Percentiles rank a stretch among this genome's conserved stretches.
phyloP scores from a whole-genome alignment of 805 yeast species.

The Schizosaccharomyces japonicus region DNA sequence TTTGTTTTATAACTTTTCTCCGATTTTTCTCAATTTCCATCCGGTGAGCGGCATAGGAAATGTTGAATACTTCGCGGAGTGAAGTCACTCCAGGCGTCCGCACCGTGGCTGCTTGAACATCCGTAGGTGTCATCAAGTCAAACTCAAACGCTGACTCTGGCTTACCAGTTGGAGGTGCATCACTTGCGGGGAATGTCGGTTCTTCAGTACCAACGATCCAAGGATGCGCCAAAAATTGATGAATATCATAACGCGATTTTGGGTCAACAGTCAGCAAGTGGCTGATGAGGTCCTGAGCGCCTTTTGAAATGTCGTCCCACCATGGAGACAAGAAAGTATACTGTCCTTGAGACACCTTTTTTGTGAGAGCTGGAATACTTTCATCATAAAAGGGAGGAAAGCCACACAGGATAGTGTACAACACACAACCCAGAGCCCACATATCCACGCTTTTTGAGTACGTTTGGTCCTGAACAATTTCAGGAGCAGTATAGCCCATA shows the following conservation, averaged over 20 bases:
- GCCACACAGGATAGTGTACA: conserved; percentile 82
- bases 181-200: conserved; percentile 12
- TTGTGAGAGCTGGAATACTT: conserved; percentile 45
- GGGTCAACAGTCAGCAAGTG: conserved; percentile 53
- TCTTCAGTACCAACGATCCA: conserved; percentile 30
- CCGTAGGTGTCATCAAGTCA: background rate
- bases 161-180: conserved; percentile 8
- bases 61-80: conserved; percentile 65
- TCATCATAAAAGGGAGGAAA: conserved; percentile 77
- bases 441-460: conserved; percentile 88
- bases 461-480: conserved; percentile 76
- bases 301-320: conserved; percentile 63
- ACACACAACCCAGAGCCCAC: conserved; percentile 96
- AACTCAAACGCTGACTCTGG: conserved; percentile 8
- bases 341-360: conserved; percentile 58
- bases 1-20: conserved; percentile 4
- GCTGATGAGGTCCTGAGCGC: conserved; percentile 47
- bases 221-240: conserved; percentile 49
- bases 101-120: conserved; percentile 4
- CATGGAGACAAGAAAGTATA: conserved; percentile 56
- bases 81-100: conserved; percentile 43
- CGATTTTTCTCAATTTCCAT: conserved; percentile 38
- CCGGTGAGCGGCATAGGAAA: conserved; percentile 67
- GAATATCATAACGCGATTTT: conserved; percentile 38
- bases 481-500: conserved; percentile 96